These are phyloP conservation scores for Aspergillus pseudoterreus DNA, from an alignment of 2,329 filamentous ascomycete genomes.

Conservation along the genomic window DNA sequence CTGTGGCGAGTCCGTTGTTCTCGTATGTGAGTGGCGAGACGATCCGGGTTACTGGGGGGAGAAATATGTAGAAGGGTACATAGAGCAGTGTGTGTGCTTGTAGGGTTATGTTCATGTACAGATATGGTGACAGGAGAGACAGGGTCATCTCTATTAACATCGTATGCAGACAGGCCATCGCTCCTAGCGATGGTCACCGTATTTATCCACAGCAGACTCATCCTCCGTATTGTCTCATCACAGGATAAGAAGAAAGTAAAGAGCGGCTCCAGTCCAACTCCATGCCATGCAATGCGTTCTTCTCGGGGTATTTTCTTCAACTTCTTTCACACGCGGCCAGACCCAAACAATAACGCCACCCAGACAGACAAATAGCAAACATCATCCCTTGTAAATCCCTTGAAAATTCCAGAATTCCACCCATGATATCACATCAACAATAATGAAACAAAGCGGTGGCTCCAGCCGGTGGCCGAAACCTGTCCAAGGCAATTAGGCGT, in stretches of 20 bases:
- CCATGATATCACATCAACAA: background rate
- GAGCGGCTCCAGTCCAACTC: conserved; percentile 6
- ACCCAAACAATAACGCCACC: conserved; percentile 8
- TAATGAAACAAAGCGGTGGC: background rate
- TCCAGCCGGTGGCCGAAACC: too few relatives aligned
- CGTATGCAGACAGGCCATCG: background rate
- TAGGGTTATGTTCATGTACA: background rate
- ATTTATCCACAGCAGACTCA: too few relatives aligned
- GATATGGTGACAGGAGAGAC: background rate
- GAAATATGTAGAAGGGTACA: conserved; percentile 50
- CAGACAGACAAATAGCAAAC: conserved; percentile 5
- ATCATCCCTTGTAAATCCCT: background rate
- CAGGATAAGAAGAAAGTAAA: background rate
- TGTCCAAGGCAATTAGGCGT: background rate
- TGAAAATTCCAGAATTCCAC: background rate
- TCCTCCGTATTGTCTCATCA: background rate
- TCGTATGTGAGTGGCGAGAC: conserved; percentile 85
- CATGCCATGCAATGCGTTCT: conserved; percentile 12
- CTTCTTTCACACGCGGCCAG: conserved; percentile 10
- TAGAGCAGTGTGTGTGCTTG: too few relatives aligned
- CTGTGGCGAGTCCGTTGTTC: conserved; percentile 76
- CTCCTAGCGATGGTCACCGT: background rate
- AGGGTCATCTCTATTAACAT: background rate
- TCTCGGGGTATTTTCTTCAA: conserved; percentile 17
- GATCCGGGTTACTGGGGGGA: conserved; percentile 78